These are phyloP conservation scores for Viscum album DNA, from an alignment of 177 flowering plant genomes.

Conservation along the genomic window DNA sequence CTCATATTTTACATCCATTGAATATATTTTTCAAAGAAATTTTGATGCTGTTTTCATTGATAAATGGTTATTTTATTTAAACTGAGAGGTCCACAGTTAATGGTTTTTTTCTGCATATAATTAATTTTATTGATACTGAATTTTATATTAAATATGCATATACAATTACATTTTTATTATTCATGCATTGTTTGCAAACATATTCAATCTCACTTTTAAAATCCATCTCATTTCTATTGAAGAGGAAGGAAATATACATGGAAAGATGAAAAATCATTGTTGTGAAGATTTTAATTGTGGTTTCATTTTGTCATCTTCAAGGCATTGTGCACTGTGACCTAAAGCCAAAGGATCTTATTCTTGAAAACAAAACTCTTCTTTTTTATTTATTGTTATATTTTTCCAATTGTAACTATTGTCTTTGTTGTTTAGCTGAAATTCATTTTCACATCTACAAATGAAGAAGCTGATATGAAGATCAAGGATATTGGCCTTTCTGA, in stretches of 20 bases:
- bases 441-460: slow-evolving; percentile 7
- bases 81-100: too few relatives aligned
- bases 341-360: slow-evolving; percentile 2
- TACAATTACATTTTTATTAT: too few relatives aligned
- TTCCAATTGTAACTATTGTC: not conserved
- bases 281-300: not conserved
- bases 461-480: slow-evolving; percentile 8
- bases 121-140: too few relatives aligned
- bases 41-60: too few relatives aligned
- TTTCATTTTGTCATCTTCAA: slow-evolving; percentile 5
- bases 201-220: too few relatives aligned
- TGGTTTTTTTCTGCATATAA: too few relatives aligned
- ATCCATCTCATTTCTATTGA: not conserved
- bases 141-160: too few relatives aligned
- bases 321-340: slow-evolving; percentile 1
- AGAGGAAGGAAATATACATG: not conserved
- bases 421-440: not conserved
- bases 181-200: too few relatives aligned
- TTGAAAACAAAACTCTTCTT: not conserved
- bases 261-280: not conserved
- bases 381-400: not conserved
- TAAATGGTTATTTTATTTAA: too few relatives aligned
- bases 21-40: too few relatives aligned
- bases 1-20: too few relatives aligned
- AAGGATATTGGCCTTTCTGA: slow-evolving; percentile 6